Percentiles rank a stretch among this genome's conserved stretches.
Conservation (phyloP, 2,329 filamentous ascomycete species). For the Colletotrichum sp. region DNA sequence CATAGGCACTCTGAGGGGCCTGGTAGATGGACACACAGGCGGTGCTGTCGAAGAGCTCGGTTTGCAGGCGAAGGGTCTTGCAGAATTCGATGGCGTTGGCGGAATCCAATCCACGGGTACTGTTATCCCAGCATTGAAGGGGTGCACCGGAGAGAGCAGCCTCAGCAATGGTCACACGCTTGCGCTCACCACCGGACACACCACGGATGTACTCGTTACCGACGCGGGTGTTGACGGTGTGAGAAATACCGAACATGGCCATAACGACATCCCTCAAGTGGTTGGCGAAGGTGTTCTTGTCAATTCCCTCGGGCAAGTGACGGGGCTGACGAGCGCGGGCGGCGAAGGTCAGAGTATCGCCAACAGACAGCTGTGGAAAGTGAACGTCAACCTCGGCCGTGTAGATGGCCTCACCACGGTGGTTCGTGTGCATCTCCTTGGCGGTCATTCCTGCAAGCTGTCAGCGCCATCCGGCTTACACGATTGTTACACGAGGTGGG, state of each 20-base stretch:
- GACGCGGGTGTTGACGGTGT: constrained; percentile 74
- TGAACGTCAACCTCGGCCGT: constrained; percentile 85
- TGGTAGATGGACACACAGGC: constrained; percentile 78
- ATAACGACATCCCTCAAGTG: constrained; percentile 75
- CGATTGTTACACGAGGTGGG: background rate
- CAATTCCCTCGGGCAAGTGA: constrained; percentile 62
- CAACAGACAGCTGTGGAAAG: constrained; percentile 77
- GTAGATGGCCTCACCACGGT: constrained; percentile 86
- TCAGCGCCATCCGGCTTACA: background rate
- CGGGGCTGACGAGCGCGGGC: constrained; percentile 71
- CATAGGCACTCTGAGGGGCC: constrained; percentile 67
- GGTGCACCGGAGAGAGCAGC: constrained; percentile 63
- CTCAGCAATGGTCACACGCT: constrained; percentile 68
- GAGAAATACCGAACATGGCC: constrained; percentile 76
- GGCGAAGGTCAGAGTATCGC: constrained; percentile 80
- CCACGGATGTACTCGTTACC: constrained; percentile 78
- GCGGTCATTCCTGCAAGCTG: constrained; percentile 60
- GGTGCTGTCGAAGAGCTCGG: constrained; percentile 69
- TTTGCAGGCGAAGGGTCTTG: constrained; percentile 70
- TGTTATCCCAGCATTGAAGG: constrained; percentile 74
- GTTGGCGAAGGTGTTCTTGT: constrained; percentile 57
- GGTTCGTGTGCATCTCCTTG: constrained; percentile 76
- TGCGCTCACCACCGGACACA: constrained; percentile 75
- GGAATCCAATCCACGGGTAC: constrained; percentile 74
- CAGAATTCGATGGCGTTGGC: constrained; percentile 79